Evolutionary conservation across 192 early-diverging fungal genomes (phyloP), one percentile per base, ranked within the genome.

Genomic region (Pilaira anomala): DNA sequence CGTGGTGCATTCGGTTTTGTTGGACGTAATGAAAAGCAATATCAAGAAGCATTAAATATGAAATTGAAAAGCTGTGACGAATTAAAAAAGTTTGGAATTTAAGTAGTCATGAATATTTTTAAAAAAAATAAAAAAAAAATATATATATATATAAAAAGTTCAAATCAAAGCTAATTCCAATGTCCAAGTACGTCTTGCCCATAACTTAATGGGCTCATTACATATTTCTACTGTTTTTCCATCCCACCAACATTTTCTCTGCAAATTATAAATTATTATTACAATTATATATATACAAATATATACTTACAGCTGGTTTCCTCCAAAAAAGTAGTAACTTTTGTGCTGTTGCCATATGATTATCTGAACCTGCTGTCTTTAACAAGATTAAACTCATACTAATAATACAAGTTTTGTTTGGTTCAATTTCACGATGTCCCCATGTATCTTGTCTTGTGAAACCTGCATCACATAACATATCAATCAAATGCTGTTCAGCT

Each of bases 211-310:
- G n/a, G n/a, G n/a, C n/a, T n/a, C n/a, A n/a, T n/a, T n/a, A n/a
- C 88, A 78, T 29, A 80, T 77, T 18, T 69, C 65, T 46, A 91
- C 80, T 61, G 85, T 83, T 42, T 81, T 79, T 18, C 87, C 85
- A 75, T 92, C 88, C 88, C 90, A 92, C 88, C 88, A 92, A 69
- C 87, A 91, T 73, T 91, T 91, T 68, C 89, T 83, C 64, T 83
- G 62, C n/a, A 58, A 49, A n/a, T 11, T 9, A 41, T 19, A 40
- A 40, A 36, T 26, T 12, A 12, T 7, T 16, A 48, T 67, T 22
- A 49, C 14, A 45, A 56, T 19, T 41, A 1, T 19, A 7, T 49
- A 44, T 25, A 40, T 1, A 70, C n/a, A 13, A 13, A 7, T 12
- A 48, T 6, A n/a, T 41, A 74, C 69, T 59, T 80, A 82, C 83